Percentiles rank a stretch among this genome's conserved stretches.
Conservation (phyloP, 805 yeast genomes). For the Candida pseudoglaebosa region DNA sequence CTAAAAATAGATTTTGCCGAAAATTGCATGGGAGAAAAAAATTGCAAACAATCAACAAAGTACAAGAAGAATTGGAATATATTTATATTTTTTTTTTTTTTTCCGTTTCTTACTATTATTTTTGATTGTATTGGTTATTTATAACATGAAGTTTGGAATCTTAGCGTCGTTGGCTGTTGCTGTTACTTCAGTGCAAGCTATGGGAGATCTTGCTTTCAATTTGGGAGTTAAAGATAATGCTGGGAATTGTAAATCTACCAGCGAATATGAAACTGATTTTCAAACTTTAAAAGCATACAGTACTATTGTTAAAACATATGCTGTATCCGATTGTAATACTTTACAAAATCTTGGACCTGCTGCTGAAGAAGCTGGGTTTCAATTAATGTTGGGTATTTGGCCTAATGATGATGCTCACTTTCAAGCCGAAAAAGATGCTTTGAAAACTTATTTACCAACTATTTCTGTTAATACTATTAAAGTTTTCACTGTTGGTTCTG, state of each 20-base stretch:
- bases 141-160: constrained; percentile 38
- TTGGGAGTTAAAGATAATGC: constrained; percentile 75
- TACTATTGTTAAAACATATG: constrained; percentile 74
- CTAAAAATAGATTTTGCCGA: no score
- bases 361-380: constrained; percentile 72
- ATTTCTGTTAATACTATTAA: constrained; percentile 66
- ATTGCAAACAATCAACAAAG: constrained; percentile 2
- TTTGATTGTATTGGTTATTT: background rate
- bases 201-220: constrained; percentile 76
- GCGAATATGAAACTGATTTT: constrained; percentile 70
- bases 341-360: constrained; percentile 82
- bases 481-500: constrained; percentile 89
- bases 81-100: constrained; percentile 5
- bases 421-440: constrained; percentile 68
- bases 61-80: background rate
- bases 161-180: constrained; percentile 47
- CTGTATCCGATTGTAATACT: constrained; percentile 93
- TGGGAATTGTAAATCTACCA: constrained; percentile 72
- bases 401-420: constrained; percentile 84
- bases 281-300: constrained; percentile 55
- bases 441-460: constrained; percentile 64
- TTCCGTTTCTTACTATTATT: background rate
- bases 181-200: constrained; percentile 48
- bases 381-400: constrained; percentile 85
- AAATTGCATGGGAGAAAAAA: no score